Conservation (phyloP, 2,329 filamentous ascomycete species). For the Aurifilum marmelostoma region DNA sequence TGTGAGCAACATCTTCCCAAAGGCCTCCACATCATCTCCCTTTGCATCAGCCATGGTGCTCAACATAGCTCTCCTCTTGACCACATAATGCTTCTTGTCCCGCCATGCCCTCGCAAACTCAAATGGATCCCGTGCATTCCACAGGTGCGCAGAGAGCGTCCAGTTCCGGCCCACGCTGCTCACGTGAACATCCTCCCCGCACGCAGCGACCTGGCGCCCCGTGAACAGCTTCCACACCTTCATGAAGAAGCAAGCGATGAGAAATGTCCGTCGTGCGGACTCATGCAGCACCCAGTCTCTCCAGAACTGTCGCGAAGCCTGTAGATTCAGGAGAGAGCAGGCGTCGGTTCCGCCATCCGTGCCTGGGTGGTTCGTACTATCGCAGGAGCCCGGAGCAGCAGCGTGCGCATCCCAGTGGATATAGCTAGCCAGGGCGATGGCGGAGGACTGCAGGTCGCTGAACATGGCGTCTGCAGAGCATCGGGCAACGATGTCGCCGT, state of each 20-base stretch:
- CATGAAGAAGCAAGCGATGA: constrained; percentile 51
- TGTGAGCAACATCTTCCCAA: constrained; percentile 33
- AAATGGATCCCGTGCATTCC: constrained; percentile 41
- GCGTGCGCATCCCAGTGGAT: constrained; percentile 38
- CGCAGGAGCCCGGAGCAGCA: constrained; percentile 16
- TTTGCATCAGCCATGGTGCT: constrained; percentile 26
- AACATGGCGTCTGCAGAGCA: constrained; percentile 38
- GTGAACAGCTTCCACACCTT: constrained; percentile 38
- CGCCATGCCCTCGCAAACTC: constrained; percentile 45
- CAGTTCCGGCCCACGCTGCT: constrained; percentile 41
- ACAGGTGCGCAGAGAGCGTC: constrained; percentile 45
- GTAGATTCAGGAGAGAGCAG: constrained; percentile 39
- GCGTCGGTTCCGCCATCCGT: constrained; percentile 1
- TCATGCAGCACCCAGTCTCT: constrained; percentile 56
- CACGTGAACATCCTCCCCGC: constrained; percentile 34
- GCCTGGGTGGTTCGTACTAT: constrained; percentile 32
- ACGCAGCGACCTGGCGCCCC: constrained; percentile 34
- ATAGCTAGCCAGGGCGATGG: constrained; percentile 39
- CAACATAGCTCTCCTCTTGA: constrained; percentile 34
- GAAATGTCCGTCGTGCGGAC: constrained; percentile 54
- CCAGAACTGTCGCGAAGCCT: constrained; percentile 51
- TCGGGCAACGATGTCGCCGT: constrained; percentile 44
- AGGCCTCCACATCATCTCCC: constrained; percentile 32
- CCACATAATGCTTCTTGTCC: constrained; percentile 41
- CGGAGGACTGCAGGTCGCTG: constrained; percentile 39